Evolutionary conservation across 192 early-diverging fungal genomes (phyloP).

Genomic region (Linnemannia zychae): DNA sequence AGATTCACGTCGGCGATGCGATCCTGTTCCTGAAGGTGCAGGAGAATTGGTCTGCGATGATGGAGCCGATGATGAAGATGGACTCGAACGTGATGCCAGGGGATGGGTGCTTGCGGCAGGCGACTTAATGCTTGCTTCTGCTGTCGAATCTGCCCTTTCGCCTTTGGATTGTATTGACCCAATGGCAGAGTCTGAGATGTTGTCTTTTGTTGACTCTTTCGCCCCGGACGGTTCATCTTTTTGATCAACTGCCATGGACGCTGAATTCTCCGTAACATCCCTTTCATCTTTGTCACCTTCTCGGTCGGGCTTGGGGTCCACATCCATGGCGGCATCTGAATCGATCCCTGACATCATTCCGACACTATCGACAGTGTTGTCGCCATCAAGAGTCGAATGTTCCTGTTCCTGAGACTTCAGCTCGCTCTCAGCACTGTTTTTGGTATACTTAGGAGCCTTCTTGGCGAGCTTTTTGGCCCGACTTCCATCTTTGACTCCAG

Average conservation of each 20-base stretch:
- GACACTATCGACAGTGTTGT: neutral
- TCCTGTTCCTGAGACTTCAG: neutral
- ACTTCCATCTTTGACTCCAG: slow-evolving; percentile 6
- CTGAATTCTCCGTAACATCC: neutral
- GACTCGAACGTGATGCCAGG: neutral
- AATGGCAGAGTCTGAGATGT: neutral
- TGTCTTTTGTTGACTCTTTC: neutral
- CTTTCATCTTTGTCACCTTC: neutral
- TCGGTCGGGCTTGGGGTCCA: neutral
- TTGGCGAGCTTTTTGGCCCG: slow-evolving; percentile 46
- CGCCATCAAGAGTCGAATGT: neutral
- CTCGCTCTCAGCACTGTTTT: neutral
- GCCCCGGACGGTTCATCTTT: neutral
- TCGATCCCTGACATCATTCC: neutral
- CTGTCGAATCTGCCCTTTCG: neutral
- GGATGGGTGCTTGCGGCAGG: slow-evolving; percentile 10
- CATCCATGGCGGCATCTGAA: neutral
- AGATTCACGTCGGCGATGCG: slow-evolving; percentile 22
- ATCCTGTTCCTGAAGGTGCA: neutral
- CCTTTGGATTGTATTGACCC: neutral
- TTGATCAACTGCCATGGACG: neutral
- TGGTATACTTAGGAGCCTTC: slow-evolving; percentile 13
- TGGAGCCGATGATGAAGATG: slow-evolving; percentile 15
- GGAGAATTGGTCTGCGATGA: slow-evolving; percentile 9
- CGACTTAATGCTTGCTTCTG: slow-evolving; percentile 4